A percentile compares a stretch with the other conserved stretches of the same genome.
These are phyloP conservation scores for Lachnum nothofagi DNA, from an alignment of 2,329 filamentous ascomycete species.

Conservation along the genomic window DNA sequence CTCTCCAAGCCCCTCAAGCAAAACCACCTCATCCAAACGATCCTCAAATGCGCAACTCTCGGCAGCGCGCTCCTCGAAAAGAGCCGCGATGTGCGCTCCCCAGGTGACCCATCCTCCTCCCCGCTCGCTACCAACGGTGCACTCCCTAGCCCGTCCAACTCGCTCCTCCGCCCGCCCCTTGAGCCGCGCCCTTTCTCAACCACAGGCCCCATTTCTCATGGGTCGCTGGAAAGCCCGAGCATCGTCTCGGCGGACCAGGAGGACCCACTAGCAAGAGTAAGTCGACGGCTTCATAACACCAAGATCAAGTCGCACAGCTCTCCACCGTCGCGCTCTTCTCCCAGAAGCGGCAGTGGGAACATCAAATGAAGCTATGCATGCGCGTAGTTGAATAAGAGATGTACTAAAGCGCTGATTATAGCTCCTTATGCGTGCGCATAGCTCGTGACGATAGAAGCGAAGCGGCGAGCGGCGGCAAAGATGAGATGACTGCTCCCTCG, in stretches of 20 bases:
- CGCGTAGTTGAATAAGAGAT: too few relatives aligned
- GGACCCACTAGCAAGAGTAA: slow-evolving; percentile 41
- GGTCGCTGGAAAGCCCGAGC: slow-evolving; percentile 58
- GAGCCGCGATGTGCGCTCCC: slow-evolving; percentile 53
- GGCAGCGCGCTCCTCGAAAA: slow-evolving; percentile 78
- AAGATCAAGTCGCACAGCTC: too few relatives aligned
- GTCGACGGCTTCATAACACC: slow-evolving; percentile 10
- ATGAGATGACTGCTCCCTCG: not conserved
- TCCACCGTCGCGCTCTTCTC: too few relatives aligned
- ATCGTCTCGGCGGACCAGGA: slow-evolving; percentile 55
- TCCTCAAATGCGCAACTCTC: slow-evolving; percentile 91
- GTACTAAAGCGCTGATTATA: too few relatives aligned
- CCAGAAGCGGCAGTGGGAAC: too few relatives aligned
- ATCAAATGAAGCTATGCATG: too few relatives aligned
- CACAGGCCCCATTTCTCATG: slow-evolving; percentile 51
- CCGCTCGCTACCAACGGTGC: slow-evolving; percentile 17
- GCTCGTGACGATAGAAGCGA: slow-evolving; percentile 19
- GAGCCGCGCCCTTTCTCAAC: slow-evolving; percentile 66
- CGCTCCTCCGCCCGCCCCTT: slow-evolving; percentile 44
- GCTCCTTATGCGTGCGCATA: slow-evolving; percentile 34
- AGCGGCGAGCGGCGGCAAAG: not conserved
- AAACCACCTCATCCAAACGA: slow-evolving; percentile 95
- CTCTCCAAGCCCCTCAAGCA: slow-evolving; percentile 94
- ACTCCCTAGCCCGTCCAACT: slow-evolving; percentile 13
- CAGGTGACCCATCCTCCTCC: slow-evolving; percentile 28